Percentiles rank a stretch among this genome's conserved stretches.
Evolutionary conservation across 495 filamentous ascomycete genomes (phyloP).

Genomic region (Penicillium canariense): DNA sequence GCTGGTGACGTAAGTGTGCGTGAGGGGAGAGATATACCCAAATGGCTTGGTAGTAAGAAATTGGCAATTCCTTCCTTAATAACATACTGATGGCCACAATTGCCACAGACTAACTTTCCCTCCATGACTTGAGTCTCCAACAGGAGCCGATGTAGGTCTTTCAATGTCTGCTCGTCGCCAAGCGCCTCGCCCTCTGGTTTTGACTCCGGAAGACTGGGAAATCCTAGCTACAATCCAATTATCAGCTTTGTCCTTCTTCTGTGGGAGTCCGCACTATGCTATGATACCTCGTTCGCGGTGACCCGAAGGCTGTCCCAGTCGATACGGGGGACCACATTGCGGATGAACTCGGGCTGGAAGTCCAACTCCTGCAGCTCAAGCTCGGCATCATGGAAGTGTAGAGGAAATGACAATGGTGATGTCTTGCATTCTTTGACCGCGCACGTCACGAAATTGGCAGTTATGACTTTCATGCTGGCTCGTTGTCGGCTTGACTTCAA

Average conservation of each 20-base stretch:
- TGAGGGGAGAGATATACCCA: slow-evolving; percentile 52
- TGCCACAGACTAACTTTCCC: slow-evolving; percentile 85
- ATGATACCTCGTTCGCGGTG: slow-evolving; percentile 74
- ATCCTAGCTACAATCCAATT: slow-evolving; percentile 62
- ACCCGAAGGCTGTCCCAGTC: slow-evolving; percentile 79
- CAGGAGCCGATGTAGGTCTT: slow-evolving; percentile 76
- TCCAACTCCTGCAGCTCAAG: slow-evolving; percentile 78
- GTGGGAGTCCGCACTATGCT: neutral
- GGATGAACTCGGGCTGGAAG: slow-evolving; percentile 72
- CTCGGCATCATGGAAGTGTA: slow-evolving; percentile 89
- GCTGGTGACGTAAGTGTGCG: no score
- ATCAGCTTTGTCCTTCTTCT: slow-evolving; percentile 4
- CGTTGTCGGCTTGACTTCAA: neutral
- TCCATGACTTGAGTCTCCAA: slow-evolving; percentile 86
- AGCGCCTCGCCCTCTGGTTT: slow-evolving; percentile 57
- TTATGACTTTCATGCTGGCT: slow-evolving; percentile 88
- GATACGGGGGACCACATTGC: slow-evolving; percentile 79
- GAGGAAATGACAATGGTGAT: slow-evolving; percentile 70
- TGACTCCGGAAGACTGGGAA: slow-evolving; percentile 69
- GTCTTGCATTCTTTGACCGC: slow-evolving; percentile 91
- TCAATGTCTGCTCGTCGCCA: slow-evolving; percentile 61
- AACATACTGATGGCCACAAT: slow-evolving; percentile 88
- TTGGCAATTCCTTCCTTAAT: slow-evolving; percentile 95
- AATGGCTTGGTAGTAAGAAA: slow-evolving; percentile 88
- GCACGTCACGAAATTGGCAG: slow-evolving; percentile 95